These are phyloP conservation scores for Phaeosphaeria sp. DNA, from an alignment of 2,329 filamentous ascomycete species.

Conservation along the genomic window DNA sequence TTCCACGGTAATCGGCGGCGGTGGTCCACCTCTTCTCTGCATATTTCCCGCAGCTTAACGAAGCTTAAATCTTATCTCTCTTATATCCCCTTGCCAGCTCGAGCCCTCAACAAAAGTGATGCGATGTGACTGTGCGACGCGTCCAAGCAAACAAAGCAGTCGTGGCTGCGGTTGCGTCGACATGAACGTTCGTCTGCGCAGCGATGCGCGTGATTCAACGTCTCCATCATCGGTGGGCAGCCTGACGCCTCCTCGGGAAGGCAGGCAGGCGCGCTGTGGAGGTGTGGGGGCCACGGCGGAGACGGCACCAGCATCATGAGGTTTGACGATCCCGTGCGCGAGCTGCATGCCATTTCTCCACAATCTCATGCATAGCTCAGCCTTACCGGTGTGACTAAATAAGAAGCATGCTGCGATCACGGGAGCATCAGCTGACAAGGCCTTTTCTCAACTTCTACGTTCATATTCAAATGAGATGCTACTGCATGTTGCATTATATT, in stretches of 20 bases:
- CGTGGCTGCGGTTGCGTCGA: background rate
- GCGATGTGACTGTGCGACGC: background rate
- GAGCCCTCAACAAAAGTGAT: background rate
- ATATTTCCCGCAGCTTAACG: slow-evolving; percentile 11
- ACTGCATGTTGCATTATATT: background rate
- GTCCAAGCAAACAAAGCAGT: background rate
- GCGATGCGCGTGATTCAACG: background rate
- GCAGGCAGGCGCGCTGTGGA: background rate
- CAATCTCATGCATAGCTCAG: too few species aligned
- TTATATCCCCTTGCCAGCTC: too few species aligned
- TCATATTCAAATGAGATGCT: too few species aligned
- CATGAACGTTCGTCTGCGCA: background rate
- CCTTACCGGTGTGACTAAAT: background rate
- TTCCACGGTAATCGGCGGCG: slow-evolving; percentile 45
- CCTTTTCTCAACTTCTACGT: too few species aligned
- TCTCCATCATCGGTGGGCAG: background rate
- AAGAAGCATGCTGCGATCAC: slow-evolving; percentile 1
- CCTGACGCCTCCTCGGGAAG: background rate
- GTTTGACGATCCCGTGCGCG: background rate
- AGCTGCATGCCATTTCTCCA: too few species aligned
- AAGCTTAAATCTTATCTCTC: background rate
- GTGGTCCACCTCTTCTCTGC: slow-evolving; percentile 31
- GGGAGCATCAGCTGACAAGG: background rate
- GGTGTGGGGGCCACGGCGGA: slow-evolving; percentile 1
- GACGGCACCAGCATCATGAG: too few species aligned